Evolutionary conservation across 805 yeast species (phyloP), one percentile per base, ranked within the genome.

Genomic region (Candida awuae): DNA sequence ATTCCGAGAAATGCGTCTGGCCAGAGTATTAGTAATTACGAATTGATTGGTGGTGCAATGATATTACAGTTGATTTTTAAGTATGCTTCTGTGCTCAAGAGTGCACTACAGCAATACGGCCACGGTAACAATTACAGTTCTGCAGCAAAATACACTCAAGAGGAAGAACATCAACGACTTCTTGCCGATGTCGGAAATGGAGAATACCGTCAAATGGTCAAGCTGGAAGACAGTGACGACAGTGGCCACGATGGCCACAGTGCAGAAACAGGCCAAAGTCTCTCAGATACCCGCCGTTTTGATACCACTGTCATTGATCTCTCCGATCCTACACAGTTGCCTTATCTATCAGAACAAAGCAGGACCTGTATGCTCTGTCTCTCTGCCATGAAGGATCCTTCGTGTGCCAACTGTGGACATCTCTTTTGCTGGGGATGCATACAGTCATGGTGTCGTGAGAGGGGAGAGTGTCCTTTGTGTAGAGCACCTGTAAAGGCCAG

Each of bases 381-480:
- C 18, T 78, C 83, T 8, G 67, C 71, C 13, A 84, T 90, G 92
- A 67, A 62, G 1, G 75, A 84, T 45, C 97, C 98, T 4, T 67
- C 95, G 1, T 75, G 84, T 44, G 86, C 95, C 0, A 73, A 79
- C 4, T 90, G 98, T 61, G 98, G 97, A 0, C 98, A 90, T 57
- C 42, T 85, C 13, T 90, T 84, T 58, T 90, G 98, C 61, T 90
- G 97, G 97, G 68, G 66, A 6, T 90, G 97, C 56, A 77, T 87
- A 4, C 68, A 77, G 6, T 94, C 84, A 50, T 90, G 97, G 97
- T 75, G 87, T 42, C 68, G 85, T 45, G 95, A 87, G 48, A 70
- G 72, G 37, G 80, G 86, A 0, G 96, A 87, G 53, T 90, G 98
- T 55, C 97, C 98, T 0, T 64, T 92, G 20, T 92, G 97, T 54